Conservation (phyloP, 2,329 filamentous ascomycete genomes). For the Calonectria ilicicola region DNA sequence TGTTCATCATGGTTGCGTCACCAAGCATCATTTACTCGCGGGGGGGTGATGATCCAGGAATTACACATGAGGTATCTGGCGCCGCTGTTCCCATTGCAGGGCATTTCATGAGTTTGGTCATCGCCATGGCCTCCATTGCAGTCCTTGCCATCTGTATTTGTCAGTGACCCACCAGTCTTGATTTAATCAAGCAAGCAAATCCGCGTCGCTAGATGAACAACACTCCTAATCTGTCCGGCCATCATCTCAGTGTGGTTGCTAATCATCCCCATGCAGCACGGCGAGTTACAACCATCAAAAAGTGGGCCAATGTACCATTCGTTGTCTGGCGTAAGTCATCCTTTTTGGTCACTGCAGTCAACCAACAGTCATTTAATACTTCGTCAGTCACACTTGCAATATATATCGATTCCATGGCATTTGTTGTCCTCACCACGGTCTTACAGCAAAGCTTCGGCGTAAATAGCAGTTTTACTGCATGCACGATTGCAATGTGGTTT, state of each 20-base stretch:
- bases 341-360: too few relatives aligned
- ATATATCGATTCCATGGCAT: conserved; percentile 70
- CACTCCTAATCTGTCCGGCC: neutral
- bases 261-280: conserved; percentile 45
- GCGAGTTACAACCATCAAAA: conserved; percentile 49
- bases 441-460: conserved; percentile 69
- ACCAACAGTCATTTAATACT: too few relatives aligned
- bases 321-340: conserved; percentile 56
- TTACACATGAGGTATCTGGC: conserved; percentile 7
- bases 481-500: conserved; percentile 69
- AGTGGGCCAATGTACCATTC: conserved; percentile 55
- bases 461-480: conserved; percentile 61
- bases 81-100: conserved; percentile 48
- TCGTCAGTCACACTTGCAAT: conserved; percentile 68
- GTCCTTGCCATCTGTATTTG: conserved; percentile 52
- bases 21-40: too few relatives aligned
- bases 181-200: too few relatives aligned
- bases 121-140: conserved; percentile 49
- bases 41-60: neutral
- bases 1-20: neutral
- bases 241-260: neutral
- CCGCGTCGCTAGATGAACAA: too few relatives aligned
- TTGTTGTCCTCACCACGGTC: conserved; percentile 68
- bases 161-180: conserved; percentile 34
- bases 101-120: conserved; percentile 49